These are phyloP conservation scores for Fusarium scirpi DNA, from an alignment of 2,329 filamentous ascomycete species.

Conservation along the genomic window DNA sequence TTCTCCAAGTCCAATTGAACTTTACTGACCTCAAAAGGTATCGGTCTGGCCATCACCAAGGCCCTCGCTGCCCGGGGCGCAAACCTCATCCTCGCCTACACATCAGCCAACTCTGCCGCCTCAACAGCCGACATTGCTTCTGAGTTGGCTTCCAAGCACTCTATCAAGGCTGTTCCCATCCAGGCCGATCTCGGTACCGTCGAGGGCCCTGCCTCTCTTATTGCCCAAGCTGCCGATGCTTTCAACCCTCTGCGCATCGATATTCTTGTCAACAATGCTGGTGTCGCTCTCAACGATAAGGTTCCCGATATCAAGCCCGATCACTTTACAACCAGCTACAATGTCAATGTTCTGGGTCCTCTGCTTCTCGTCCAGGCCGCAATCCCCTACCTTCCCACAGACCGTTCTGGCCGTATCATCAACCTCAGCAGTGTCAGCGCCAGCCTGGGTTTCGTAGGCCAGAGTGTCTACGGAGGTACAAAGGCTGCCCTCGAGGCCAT, in stretches of 20 bases:
- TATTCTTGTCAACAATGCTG: constrained; percentile 88
- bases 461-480: constrained; percentile 65
- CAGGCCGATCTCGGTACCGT: constrained; percentile 64
- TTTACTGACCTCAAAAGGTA: constrained; percentile 34
- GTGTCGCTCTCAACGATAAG: constrained; percentile 71
- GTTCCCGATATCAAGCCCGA: constrained; percentile 69
- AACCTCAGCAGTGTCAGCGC: constrained; percentile 65
- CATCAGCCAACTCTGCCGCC: constrained; percentile 34
- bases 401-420: constrained; percentile 71
- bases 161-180: constrained; percentile 70
- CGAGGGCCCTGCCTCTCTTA: constrained; percentile 41
- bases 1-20: background rate
- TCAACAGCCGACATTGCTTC: constrained; percentile 40
- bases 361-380: constrained; percentile 80
- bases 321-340: constrained; percentile 77
- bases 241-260: constrained; percentile 54
- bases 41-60: constrained; percentile 43
- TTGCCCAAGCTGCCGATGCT: constrained; percentile 42
- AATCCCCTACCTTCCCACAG: constrained; percentile 74
- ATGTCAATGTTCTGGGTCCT: constrained; percentile 83
- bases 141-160: constrained; percentile 58
- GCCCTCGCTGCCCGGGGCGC: constrained; percentile 45
- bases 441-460: constrained; percentile 60
- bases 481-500: constrained; percentile 68
- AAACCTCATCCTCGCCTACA: constrained; percentile 46